phyloP scores from a whole-genome alignment of 73 alveolate genomes.

The Tetrahymena malaccensis region DNA sequence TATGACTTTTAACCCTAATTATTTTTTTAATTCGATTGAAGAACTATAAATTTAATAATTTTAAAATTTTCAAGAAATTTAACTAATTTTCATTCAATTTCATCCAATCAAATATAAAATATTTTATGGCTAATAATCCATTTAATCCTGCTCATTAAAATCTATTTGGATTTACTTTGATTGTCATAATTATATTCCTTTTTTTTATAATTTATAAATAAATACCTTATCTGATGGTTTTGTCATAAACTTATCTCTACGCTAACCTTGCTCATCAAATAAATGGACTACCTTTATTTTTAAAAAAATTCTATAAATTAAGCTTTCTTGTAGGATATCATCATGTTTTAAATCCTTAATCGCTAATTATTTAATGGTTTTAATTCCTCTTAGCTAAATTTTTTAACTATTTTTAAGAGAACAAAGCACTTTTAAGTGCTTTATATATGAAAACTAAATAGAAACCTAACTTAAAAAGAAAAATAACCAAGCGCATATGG shows the following conservation, averaged over 20 bases:
- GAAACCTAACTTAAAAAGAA: background rate
- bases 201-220: background rate
- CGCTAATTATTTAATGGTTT: background rate
- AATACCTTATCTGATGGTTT: background rate
- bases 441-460: background rate
- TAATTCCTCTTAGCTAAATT: background rate
- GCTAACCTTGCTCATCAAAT: background rate
- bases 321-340: background rate
- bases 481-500: background rate
- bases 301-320: background rate
- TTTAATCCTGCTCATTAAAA: background rate
- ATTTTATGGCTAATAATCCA: background rate
- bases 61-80: background rate
- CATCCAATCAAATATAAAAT: background rate
- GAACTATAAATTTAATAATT: background rate
- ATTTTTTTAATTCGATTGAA: background rate
- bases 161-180: background rate
- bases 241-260: background rate
- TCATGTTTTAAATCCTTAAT: background rate
- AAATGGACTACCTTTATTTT: background rate
- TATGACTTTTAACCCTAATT: constrained; percentile 88
- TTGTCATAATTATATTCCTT: background rate
- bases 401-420: background rate
- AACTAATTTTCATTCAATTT: background rate
- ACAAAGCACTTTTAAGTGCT: background rate